These are phyloP conservation scores for Suhomyces tanzawaensis DNA, from an alignment of 805 yeast species.

Conservation along the genomic window DNA sequence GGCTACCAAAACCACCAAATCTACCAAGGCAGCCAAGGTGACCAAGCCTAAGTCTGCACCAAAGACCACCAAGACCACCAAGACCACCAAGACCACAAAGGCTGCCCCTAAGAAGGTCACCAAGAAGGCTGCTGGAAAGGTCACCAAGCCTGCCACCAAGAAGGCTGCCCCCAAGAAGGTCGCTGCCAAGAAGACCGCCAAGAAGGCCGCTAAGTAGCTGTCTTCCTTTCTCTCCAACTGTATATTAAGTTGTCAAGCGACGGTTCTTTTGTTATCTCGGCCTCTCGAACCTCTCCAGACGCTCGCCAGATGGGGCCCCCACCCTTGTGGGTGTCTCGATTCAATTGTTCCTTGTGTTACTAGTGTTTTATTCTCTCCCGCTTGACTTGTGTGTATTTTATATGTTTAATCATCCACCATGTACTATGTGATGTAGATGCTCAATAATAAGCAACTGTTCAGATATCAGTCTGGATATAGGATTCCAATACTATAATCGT, in stretches of 20 bases:
- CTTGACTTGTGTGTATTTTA: neutral
- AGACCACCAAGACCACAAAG: slow-evolving; percentile 26
- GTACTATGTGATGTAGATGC: too few relatives aligned
- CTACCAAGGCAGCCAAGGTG: slow-evolving; percentile 16
- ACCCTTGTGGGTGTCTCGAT: slow-evolving; percentile 1
- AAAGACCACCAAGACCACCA: slow-evolving; percentile 6
- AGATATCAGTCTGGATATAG: too few relatives aligned
- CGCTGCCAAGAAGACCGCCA: slow-evolving; percentile 13
- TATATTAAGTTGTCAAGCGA: neutral
- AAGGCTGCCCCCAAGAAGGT: slow-evolving; percentile 22
- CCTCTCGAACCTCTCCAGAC: neutral
- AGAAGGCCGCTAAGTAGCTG: slow-evolving; percentile 12
- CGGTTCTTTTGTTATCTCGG: too few relatives aligned
- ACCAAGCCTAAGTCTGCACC: slow-evolving; percentile 13
- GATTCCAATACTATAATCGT: too few relatives aligned
- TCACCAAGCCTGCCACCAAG: slow-evolving; percentile 14
- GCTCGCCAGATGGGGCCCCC: too few relatives aligned
- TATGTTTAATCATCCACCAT: slow-evolving; percentile 2
- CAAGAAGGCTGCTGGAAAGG: slow-evolving; percentile 2
- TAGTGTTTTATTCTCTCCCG: slow-evolving; percentile 3
- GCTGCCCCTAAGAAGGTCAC: slow-evolving; percentile 8
- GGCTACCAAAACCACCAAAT: slow-evolving; percentile 12
- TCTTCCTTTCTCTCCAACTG: neutral
- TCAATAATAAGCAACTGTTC: too few relatives aligned
- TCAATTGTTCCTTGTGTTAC: slow-evolving; percentile 3